Evolutionary conservation across 2,329 filamentous ascomycete genomes (phyloP), one percentile per base, ranked within the genome.

Genomic region (Teratosphaeria epicoccoides): DNA sequence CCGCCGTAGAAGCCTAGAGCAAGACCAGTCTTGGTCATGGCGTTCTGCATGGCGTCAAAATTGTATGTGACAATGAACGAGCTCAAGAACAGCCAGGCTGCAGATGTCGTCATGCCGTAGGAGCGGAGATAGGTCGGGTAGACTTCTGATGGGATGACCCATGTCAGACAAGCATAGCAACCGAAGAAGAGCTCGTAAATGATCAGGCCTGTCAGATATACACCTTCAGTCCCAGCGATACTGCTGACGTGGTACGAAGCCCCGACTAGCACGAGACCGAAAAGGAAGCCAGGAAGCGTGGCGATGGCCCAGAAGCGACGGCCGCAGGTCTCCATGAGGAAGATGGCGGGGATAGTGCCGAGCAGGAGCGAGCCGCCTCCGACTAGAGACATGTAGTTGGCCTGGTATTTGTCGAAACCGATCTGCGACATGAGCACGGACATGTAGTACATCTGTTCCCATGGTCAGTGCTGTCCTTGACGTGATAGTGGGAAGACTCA

Each of bases 21-120:
- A 0, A 87, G 71, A 9, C 84, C 84, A 1, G 82, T 85, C 28
- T 70, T 73, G 6, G 75, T 78, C 77, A 88, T 84, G n/a, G 79
- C 77, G 0, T 76, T 65, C 66, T 84, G 79, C 84, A 87, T 88
- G 9, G 74, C 73, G 0, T 77, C 76, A 69, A 87, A 88, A 74
- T 87, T 87, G 74, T 87, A 87, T 9, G 84, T 87, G 49, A 87
- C 82, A 59, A 86, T 75, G 70, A 87, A 87, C 1, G 81, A 84
- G 49, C 78, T 80, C 22, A 87, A 73, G 76, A 87, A 88, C 4
- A 87, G 73, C 55, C 81, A 79, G 1, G 78, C 81, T 46, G 83
- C 81, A 0, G 81, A 83, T 0, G 79, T 83, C 4, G 82, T 84
- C 84, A 88, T 87, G 54, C 84, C 84, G 66, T 87, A 87, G 10